Evolutionary conservation across 2,329 filamentous ascomycete species (phyloP), one percentile per base, ranked within the genome.

Genomic region (Nigrospora sphaerica): DNA sequence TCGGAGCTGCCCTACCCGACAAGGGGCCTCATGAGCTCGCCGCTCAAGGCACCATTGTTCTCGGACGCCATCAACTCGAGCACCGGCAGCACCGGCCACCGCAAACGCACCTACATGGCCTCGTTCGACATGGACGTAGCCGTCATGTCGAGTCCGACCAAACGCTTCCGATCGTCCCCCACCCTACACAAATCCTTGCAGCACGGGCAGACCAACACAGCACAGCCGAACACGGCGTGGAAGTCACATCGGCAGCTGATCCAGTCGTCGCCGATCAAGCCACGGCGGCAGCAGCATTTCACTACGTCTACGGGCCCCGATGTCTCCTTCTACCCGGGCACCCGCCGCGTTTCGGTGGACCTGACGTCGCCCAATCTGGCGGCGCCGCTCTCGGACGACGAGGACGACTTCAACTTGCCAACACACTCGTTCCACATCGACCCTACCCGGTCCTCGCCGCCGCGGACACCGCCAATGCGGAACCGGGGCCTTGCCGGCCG

Each of bases 221-320:
- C 66, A 41, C 74, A 80, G 47, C 66, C 74, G 39, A 75, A 81
- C 46, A 67, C 74, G 16, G 78, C 83, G 1, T 95, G 88, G 88
- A 93, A 88, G 66, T 82, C 81, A 59, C 77, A 75, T 48, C 83
- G 90, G 61, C 82, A 85, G 57, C 72, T 95, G 48, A 80, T 88
- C 16, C 85, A 95, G 62, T 95, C 90, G 5, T 96, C 91, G 5
- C 92, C 92, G 19, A 83, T 88, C 59, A 88, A 92, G 68, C 78
- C 83, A 53, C 81, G 81, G 56, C 82, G 85, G 57, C 83, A 86
- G 59, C 76, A 83, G 56, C 82, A 86, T 64, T 92, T 91, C 57
- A 85, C 83, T 39, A 86, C 81, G 17, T 78, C 80, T 14, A 79
- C 80, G 44, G 81, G 84, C 5, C 85, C 86, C 1, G 81, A 85